A percentile compares a stretch with the other conserved stretches of the same genome.
phyloP scores from a whole-genome alignment of 768 basidiomycete genomes.

The Harrya chromipes region DNA sequence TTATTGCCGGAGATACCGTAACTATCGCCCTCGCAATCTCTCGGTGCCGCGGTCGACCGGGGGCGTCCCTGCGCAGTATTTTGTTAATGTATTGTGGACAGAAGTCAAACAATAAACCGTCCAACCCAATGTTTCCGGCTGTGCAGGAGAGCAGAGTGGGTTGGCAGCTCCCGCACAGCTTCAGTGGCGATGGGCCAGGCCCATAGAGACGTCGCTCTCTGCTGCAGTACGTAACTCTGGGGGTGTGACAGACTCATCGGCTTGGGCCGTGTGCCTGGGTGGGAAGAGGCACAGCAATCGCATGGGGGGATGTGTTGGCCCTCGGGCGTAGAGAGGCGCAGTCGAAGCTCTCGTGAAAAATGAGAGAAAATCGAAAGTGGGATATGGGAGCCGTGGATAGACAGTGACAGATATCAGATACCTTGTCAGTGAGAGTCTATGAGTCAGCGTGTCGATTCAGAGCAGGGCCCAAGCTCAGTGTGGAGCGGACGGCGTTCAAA shows the following conservation, averaged over 20 bases:
- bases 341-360: neutral
- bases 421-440: no score
- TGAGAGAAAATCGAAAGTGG: neutral
- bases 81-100: neutral
- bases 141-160: no score
- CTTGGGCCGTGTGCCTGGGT: slow-evolving; percentile 3
- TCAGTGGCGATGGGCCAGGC: neutral
- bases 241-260: neutral
- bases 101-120: neutral
- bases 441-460: neutral
- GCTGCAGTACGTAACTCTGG: slow-evolving; percentile 10
- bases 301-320: neutral
- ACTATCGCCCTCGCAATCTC: no score
- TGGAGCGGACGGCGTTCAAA: no score
- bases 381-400: no score
- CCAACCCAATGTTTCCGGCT: no score
- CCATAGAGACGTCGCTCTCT: neutral
- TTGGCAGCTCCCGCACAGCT: slow-evolving; percentile 12
- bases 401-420: no score
- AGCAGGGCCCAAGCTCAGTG: neutral
- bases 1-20: no score
- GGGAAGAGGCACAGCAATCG: slow-evolving; percentile 13
- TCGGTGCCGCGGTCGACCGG: neutral
- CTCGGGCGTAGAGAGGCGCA: neutral
- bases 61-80: neutral